Conservation (phyloP, 495 filamentous ascomycete genomes). For the Parmelia sp. region DNA sequence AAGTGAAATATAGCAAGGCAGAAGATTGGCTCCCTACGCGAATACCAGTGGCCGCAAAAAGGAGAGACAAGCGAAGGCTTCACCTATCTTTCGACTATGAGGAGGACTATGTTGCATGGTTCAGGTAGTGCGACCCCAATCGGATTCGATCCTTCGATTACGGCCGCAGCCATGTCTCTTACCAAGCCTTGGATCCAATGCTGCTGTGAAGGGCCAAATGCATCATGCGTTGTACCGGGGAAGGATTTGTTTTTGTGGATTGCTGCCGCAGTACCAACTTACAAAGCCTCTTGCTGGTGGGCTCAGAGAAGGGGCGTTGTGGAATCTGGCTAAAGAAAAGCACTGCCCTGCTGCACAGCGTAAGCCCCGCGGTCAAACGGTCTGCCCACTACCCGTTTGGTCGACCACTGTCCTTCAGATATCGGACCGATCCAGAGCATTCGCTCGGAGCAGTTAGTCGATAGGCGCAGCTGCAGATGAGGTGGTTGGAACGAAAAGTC, state of each 20-base stretch:
- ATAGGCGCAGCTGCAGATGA: not conserved
- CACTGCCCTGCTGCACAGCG: slow-evolving; percentile 9
- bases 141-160: not conserved
- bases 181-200: not conserved
- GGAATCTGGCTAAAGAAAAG: not conserved
- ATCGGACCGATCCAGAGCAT: slow-evolving; percentile 1
- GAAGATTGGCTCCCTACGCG: not conserved
- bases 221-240: not conserved
- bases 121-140: not conserved
- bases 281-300: not conserved
- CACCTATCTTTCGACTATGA: not conserved
- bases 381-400: not conserved
- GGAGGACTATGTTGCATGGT: not conserved
- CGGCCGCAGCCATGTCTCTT: slow-evolving; percentile 3
- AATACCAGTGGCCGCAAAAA: not conserved
- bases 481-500: not conserved
- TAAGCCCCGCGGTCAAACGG: not conserved
- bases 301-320: slow-evolving; percentile 12
- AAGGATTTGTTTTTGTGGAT: not conserved
- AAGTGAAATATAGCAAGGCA: not conserved
- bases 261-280: slow-evolving; percentile 5
- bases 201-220: not conserved
- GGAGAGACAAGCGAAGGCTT: not conserved
- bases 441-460: not conserved
- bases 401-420: not conserved